These are phyloP conservation scores for Pseudogymnoascus sp. DNA, from an alignment of 2,329 filamentous ascomycete species.

Conservation along the genomic window DNA sequence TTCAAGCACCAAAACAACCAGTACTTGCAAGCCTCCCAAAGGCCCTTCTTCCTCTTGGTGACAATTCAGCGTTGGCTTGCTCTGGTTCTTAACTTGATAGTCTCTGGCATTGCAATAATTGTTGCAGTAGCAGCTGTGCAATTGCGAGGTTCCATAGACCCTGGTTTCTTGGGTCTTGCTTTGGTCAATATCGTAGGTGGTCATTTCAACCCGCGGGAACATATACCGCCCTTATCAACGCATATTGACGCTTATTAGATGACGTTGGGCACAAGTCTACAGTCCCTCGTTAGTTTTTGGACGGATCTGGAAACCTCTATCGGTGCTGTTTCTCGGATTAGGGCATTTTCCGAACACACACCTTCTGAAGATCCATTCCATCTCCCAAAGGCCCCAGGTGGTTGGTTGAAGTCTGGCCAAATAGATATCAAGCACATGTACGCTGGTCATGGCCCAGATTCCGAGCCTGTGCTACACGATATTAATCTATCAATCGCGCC, in stretches of 20 bases:
- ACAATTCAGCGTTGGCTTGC: conserved; percentile 38
- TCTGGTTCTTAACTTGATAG: conserved; percentile 35
- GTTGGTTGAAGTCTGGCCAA: conserved; percentile 8
- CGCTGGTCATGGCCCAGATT: conserved; percentile 11
- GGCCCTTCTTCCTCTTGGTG: conserved; percentile 37
- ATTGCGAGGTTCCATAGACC: conserved; percentile 5
- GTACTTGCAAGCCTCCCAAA: conserved; percentile 33
- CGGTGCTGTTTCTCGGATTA: conserved; percentile 46
- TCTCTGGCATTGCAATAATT: conserved; percentile 27
- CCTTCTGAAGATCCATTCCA: conserved; percentile 28
- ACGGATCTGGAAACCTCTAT: conserved; percentile 49
- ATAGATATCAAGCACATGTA: conserved; percentile 12
- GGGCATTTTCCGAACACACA: conserved; percentile 40
- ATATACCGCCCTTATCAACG: background rate
- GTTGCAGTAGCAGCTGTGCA: conserved; percentile 24
- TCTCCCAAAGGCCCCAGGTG: background rate
- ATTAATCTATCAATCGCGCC: conserved; percentile 14
- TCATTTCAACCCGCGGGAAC: background rate
- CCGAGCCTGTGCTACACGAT: conserved; percentile 14
- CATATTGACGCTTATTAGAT: background rate
- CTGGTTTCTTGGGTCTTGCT: conserved; percentile 10
- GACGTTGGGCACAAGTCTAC: conserved; percentile 23
- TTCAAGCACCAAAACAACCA: conserved; percentile 10
- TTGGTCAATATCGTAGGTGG: conserved; percentile 39
- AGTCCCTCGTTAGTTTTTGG: conserved; percentile 41